Evolutionary conservation across 768 basidiomycete genomes (phyloP).

Genomic region (Lentinula sp.): DNA sequence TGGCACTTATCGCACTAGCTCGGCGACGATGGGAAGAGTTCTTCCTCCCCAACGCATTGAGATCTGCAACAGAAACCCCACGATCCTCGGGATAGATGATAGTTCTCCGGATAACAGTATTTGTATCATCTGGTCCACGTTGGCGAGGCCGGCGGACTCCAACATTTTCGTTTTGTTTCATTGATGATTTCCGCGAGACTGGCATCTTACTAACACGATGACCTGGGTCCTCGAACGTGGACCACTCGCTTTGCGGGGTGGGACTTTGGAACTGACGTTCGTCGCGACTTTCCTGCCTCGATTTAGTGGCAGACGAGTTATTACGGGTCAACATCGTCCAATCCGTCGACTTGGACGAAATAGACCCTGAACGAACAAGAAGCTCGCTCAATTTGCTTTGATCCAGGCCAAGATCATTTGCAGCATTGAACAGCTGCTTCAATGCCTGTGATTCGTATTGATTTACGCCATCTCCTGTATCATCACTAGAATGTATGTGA

Average conservation of each 20-base stretch:
- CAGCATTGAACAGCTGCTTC: constrained; percentile 72
- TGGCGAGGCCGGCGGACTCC: constrained; percentile 7
- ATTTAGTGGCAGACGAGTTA: constrained; percentile 29
- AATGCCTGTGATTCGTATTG: constrained; percentile 47
- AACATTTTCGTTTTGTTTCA: constrained; percentile 13
- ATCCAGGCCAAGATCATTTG: constrained; percentile 69
- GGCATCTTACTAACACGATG: constrained; percentile 13
- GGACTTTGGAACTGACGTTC: constrained; percentile 14
- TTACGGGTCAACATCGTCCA: constrained; percentile 38
- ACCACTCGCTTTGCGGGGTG: constrained; percentile 3
- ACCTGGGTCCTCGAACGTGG: neutral
- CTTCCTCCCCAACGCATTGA: constrained; percentile 50
- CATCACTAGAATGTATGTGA: constrained; percentile 16
- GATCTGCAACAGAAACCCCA: constrained; percentile 49
- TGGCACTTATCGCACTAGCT: constrained; percentile 35
- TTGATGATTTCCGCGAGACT: constrained; percentile 21
- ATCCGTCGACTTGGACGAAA: constrained; percentile 48
- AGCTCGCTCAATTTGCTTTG: constrained; percentile 65
- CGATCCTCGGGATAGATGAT: constrained; percentile 74
- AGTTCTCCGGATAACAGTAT: constrained; percentile 67
- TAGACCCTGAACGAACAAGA: constrained; percentile 64
- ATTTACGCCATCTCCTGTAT: constrained; percentile 16
- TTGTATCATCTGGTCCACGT: constrained; percentile 20
- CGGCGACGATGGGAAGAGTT: constrained; percentile 56
- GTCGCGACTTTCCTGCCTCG: constrained; percentile 21